Percentiles rank a stretch among this genome's conserved stretches.
Evolutionary conservation across 257 asterid species (phyloP).

Genomic region (Solanum tarapatanum): DNA sequence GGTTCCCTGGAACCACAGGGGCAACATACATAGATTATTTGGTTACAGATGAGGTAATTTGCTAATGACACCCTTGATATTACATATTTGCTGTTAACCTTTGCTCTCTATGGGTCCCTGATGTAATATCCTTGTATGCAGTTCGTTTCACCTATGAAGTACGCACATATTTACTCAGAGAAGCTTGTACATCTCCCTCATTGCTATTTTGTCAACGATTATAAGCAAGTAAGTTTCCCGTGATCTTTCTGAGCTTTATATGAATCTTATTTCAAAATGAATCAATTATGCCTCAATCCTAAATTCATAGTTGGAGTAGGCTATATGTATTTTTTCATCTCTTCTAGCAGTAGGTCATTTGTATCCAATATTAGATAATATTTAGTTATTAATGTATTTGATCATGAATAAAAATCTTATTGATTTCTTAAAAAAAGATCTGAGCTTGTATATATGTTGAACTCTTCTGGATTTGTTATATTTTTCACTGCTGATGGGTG

Average conservation of each 20-base stretch:
- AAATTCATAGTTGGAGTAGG: background rate
- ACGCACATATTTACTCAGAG: conserved; percentile 83
- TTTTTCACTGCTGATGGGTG: background rate
- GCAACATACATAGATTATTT: conserved; percentile 84
- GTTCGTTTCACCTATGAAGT: conserved; percentile 87
- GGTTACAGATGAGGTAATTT: conserved; percentile 85
- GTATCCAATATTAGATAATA: background rate
- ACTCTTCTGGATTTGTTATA: conserved; percentile 2
- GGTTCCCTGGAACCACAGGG: conserved; percentile 99
- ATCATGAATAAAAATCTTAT: background rate
- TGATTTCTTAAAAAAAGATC: background rate
- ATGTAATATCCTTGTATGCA: conserved; percentile 12
- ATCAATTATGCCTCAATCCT: background rate
- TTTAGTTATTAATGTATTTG: background rate
- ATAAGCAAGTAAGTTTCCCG: conserved; percentile 67
- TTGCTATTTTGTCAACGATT: conserved; percentile 95
- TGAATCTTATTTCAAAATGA: background rate
- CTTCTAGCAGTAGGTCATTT: background rate
- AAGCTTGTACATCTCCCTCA: conserved; percentile 94
- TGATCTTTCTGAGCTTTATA: background rate
- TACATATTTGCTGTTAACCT: background rate
- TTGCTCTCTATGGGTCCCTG: background rate
- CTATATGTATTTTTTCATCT: background rate
- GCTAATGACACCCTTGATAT: background rate
- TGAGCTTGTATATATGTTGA: background rate